Percentiles rank a stretch among this genome's conserved stretches.
phyloP scores from a whole-genome alignment of 2,329 filamentous ascomycete species.

The Eutypella sp. region DNA sequence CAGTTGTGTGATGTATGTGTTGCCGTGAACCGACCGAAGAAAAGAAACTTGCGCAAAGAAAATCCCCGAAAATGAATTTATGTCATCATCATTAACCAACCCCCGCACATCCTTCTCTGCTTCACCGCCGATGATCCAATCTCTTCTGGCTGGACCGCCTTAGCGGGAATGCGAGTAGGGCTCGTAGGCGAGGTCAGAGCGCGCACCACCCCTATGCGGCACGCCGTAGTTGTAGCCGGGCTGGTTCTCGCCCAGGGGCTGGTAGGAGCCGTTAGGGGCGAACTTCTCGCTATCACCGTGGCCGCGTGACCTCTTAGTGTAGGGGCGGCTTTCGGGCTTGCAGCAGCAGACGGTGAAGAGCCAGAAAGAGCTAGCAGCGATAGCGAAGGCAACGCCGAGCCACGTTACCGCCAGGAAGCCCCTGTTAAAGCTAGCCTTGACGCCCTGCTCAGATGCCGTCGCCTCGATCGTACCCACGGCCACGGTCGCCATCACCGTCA shows the following conservation, averaged over 20 bases:
- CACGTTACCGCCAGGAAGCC: slow-evolving; percentile 69
- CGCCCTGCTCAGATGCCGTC: slow-evolving; percentile 65
- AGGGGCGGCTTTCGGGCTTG: slow-evolving; percentile 50
- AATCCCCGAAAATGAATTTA: background rate
- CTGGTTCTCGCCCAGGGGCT: slow-evolving; percentile 38
- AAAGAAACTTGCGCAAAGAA: background rate
- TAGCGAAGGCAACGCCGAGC: slow-evolving; percentile 72
- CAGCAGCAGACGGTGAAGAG: slow-evolving; percentile 89
- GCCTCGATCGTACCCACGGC: slow-evolving; percentile 65
- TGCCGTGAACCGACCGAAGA: no score
- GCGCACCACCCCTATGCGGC: slow-evolving; percentile 36
- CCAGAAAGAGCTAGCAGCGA: slow-evolving; percentile 83
- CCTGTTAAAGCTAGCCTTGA: slow-evolving; percentile 61
- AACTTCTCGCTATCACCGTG: slow-evolving; percentile 47
- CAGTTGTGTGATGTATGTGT: no score
- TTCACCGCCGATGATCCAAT: no score
- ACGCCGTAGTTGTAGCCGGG: slow-evolving; percentile 33
- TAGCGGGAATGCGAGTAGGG: slow-evolving; percentile 55
- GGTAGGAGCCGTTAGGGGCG: slow-evolving; percentile 38
- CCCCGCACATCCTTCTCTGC: no score
- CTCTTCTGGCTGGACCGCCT: no score
- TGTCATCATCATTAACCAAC: no score
- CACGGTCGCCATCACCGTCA: slow-evolving; percentile 68
- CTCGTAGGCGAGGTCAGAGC: slow-evolving; percentile 56
- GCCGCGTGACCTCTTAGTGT: slow-evolving; percentile 20